Percentiles rank a stretch among this genome's conserved stretches.
phyloP scores from a whole-genome alignment of 306 rosid species.

The Quercus variabilis region DNA sequence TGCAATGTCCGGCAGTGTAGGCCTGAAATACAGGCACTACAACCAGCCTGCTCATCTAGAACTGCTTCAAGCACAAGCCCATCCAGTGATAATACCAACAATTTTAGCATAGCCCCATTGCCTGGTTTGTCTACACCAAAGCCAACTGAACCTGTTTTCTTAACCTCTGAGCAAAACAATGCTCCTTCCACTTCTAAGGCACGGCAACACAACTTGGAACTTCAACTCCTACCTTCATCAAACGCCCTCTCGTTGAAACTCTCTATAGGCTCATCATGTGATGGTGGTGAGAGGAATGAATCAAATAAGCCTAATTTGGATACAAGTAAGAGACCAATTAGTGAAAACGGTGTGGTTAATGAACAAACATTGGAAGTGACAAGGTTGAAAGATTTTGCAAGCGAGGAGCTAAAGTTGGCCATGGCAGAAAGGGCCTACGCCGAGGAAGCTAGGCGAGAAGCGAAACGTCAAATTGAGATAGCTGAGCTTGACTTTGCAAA shows the following conservation, averaged over 20 bases:
- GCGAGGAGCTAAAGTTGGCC: slow-evolving; percentile 57
- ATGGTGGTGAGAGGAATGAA: slow-evolving; percentile 3
- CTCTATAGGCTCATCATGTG: slow-evolving; percentile 62
- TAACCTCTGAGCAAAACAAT: slow-evolving; percentile 20
- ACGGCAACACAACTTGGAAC: slow-evolving; percentile 48
- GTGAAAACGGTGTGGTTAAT: neutral
- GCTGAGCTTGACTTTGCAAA: slow-evolving; percentile 77
- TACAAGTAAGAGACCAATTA: neutral
- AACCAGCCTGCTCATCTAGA: slow-evolving; percentile 57
- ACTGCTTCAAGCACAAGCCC: slow-evolving; percentile 86
- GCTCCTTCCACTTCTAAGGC: slow-evolving; percentile 24
- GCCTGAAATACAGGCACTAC: slow-evolving; percentile 47
- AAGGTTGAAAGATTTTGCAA: slow-evolving; percentile 39
- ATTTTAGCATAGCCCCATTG: slow-evolving; percentile 35
- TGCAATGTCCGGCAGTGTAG: slow-evolving; percentile 51
- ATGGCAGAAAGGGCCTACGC: slow-evolving; percentile 70
- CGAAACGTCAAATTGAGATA: slow-evolving; percentile 64
- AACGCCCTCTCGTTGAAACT: slow-evolving; percentile 42
- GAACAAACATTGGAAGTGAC: slow-evolving; percentile 33
- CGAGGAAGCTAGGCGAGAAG: slow-evolving; percentile 80
- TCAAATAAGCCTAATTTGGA: slow-evolving; percentile 10
- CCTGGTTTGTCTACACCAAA: slow-evolving; percentile 42
- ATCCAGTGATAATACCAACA: slow-evolving; percentile 63
- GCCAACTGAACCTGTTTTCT: slow-evolving; percentile 13
- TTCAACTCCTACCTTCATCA: slow-evolving; percentile 64